Base-by-base conservation (phyloP, 257 asterid species). In the Lantana camara region DNA sequence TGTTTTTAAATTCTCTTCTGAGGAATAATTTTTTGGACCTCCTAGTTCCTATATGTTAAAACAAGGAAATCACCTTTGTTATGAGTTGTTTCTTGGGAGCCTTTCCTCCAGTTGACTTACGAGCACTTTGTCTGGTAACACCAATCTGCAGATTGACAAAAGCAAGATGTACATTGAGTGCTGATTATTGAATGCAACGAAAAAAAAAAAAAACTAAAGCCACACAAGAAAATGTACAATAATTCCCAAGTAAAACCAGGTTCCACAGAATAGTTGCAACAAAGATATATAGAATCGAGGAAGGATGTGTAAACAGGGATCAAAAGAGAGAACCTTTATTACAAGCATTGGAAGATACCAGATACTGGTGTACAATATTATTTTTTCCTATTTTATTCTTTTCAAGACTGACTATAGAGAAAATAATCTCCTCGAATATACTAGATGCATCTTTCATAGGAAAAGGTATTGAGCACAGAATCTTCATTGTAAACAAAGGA, bases 101-200 rank as follows among this genome's bases (percentile, higher is more conserved):
- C 71, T 72, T 75, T 66, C 82, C 82, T 17, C 80, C 82, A 14
- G 83, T 72, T 66, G 82, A 79, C 67, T 79, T 76, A 52, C 60
- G 81, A 41, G 85, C 85, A 68, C 54, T 49, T 61, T 47, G 79
- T 54, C 63, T 79, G 1, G 17, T 19, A 22, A 23, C 65, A 40
- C 61, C 32, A 53, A 32, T 29, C 88, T 82, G 81, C 69, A 66
- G 55, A 60, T 52, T 38, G 24, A 41, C 59, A 60, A 27, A 38
- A 46, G 20, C 54, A 15, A 34, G 30, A 56, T 22, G 32, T 41
- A 68, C 23, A 14, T 54, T 11, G 30, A 79, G 45, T 10, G 22
- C 54, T 22, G 50, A n/a, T 17, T 16, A 12, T 49, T 32, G 21
- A 54, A 19, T 3, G 51, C 23, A 29, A 52, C 41, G 1, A 19